Evolutionary conservation across 2,329 filamentous ascomycete genomes (phyloP).

Genomic region (Fusarium humuli): DNA sequence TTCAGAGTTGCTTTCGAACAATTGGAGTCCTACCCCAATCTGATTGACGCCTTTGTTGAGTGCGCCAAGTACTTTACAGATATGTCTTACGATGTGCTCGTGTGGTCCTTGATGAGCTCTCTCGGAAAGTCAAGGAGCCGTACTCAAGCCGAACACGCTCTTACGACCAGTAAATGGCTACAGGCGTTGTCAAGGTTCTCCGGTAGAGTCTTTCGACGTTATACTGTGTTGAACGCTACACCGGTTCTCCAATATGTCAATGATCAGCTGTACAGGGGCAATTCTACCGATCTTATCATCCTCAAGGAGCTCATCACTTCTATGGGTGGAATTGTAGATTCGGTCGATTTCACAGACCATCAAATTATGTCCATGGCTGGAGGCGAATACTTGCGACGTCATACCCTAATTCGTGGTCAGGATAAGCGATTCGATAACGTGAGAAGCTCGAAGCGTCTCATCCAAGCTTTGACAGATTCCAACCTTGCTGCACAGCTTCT

Average conservation of each 20-base stretch:
- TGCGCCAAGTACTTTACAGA: constrained; percentile 94
- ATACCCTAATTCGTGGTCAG: constrained; percentile 82
- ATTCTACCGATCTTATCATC: constrained; percentile 91
- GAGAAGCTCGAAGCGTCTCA: constrained; percentile 80
- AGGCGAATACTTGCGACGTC: constrained; percentile 80
- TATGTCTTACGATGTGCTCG: constrained; percentile 90
- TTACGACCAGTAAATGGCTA: constrained; percentile 90
- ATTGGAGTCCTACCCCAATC: constrained; percentile 92
- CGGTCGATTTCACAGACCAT: constrained; percentile 87
- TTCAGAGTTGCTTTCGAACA: constrained; percentile 90
- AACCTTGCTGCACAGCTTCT: constrained; percentile 84
- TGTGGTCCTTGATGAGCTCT: constrained; percentile 89
- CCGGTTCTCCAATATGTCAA: constrained; percentile 92
- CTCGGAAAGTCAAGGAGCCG: constrained; percentile 72
- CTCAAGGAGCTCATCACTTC: constrained; percentile 89
- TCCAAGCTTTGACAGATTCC: constrained; percentile 81
- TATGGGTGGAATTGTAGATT: constrained; percentile 93
- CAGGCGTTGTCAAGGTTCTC: constrained; percentile 91
- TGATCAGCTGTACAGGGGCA: constrained; percentile 82
- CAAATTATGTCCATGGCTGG: constrained; percentile 91
- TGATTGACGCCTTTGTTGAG: constrained; percentile 94
- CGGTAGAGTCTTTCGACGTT: constrained; percentile 88
- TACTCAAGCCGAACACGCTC: constrained; percentile 70
- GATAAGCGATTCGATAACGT: constrained; percentile 84
- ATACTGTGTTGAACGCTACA: constrained; percentile 82